Percentiles rank a stretch among this genome's conserved stretches.
These are phyloP conservation scores for Aspergillus brunneoviolaceus DNA, from an alignment of 2,329 filamentous ascomycete genomes.

Conservation along the genomic window DNA sequence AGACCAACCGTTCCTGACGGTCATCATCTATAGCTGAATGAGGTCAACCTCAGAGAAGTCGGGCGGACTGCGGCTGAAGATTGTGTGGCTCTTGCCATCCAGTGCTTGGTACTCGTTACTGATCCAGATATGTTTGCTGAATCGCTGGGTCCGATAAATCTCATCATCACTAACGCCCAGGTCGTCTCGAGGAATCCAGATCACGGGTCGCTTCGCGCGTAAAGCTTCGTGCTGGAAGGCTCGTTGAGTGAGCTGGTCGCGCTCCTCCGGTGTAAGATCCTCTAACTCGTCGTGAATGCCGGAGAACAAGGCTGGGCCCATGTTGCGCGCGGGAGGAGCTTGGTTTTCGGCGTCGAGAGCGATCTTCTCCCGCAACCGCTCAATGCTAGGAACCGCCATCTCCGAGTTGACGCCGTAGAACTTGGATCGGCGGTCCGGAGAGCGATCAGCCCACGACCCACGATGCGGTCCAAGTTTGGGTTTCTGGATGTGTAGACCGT, in stretches of 20 bases:
- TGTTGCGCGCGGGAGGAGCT: slow-evolving; percentile 52
- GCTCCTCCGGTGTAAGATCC: slow-evolving; percentile 84
- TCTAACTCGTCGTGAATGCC: slow-evolving; percentile 91
- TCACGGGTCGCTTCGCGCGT: slow-evolving; percentile 76
- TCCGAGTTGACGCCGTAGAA: slow-evolving; percentile 41
- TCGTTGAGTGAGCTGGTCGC: slow-evolving; percentile 78
- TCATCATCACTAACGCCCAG: slow-evolving; percentile 91
- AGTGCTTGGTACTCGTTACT: slow-evolving; percentile 89
- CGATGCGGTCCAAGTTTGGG: slow-evolving; percentile 29
- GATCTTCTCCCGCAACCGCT: slow-evolving; percentile 38
- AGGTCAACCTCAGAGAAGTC: slow-evolving; percentile 87
- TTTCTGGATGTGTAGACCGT: slow-evolving; percentile 14
- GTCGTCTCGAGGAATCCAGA: slow-evolving; percentile 93
- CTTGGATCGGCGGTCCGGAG: slow-evolving; percentile 40
- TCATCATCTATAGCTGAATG: slow-evolving; percentile 64
- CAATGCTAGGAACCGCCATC: slow-evolving; percentile 31
- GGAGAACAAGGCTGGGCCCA: slow-evolving; percentile 80
- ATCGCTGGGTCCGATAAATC: slow-evolving; percentile 71
- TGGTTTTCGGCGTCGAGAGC: slow-evolving; percentile 68
- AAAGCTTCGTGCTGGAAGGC: slow-evolving; percentile 90
- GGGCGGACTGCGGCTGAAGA: slow-evolving; percentile 81
- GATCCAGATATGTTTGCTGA: slow-evolving; percentile 83
- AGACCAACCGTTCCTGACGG: neutral
- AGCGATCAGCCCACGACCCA: slow-evolving; percentile 47
- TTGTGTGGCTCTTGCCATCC: slow-evolving; percentile 76